Evolutionary conservation across 2,329 filamentous ascomycete genomes (phyloP).

Genomic region (Monilinia fructicola): DNA sequence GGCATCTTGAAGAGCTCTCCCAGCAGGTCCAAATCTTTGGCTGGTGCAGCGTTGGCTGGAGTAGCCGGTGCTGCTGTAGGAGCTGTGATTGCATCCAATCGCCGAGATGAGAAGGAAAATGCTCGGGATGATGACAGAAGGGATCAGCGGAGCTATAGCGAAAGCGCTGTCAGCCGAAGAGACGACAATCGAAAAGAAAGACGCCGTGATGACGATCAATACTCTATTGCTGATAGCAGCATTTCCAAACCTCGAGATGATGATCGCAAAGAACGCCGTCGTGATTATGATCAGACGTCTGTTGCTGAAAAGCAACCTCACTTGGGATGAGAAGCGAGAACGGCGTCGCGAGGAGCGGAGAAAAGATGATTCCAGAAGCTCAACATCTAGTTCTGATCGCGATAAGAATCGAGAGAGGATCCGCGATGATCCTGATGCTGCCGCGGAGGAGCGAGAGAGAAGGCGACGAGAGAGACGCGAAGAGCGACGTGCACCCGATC

Average conservation of each 20-base stretch:
- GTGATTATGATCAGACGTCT: slow-evolving; percentile 13
- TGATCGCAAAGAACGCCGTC: slow-evolving; percentile 27
- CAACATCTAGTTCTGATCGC: slow-evolving; percentile 28
- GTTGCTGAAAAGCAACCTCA: slow-evolving; percentile 26
- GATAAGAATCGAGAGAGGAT: slow-evolving; percentile 36
- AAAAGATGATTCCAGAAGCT: slow-evolving; percentile 29
- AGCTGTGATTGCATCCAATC: slow-evolving; percentile 47
- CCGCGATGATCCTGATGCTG: slow-evolving; percentile 37
- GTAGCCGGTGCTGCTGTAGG: slow-evolving; percentile 52
- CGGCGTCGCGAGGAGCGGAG: slow-evolving; percentile 32
- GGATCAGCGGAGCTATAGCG: slow-evolving; percentile 25
- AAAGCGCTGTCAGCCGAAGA: slow-evolving; percentile 25
- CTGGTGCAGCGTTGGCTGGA: slow-evolving; percentile 49
- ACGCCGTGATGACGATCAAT: slow-evolving; percentile 32
- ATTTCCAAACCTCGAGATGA: slow-evolving; percentile 35
- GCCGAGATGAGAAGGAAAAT: slow-evolving; percentile 35
- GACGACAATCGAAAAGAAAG: slow-evolving; percentile 28
- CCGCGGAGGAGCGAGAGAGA: slow-evolving; percentile 33
- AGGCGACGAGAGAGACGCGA: slow-evolving; percentile 42
- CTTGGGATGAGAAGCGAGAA: slow-evolving; percentile 11
- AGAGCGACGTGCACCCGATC: slow-evolving; percentile 31
- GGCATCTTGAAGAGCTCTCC: slow-evolving; percentile 38
- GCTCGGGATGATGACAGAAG: slow-evolving; percentile 31
- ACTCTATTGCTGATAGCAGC: slow-evolving; percentile 33
- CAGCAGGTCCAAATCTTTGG: slow-evolving; percentile 44